Evolutionary conservation across 371 early-diverging fungal genomes (phyloP), one percentile per base, ranked within the genome.

Genomic region (Mucor plumbeus): DNA sequence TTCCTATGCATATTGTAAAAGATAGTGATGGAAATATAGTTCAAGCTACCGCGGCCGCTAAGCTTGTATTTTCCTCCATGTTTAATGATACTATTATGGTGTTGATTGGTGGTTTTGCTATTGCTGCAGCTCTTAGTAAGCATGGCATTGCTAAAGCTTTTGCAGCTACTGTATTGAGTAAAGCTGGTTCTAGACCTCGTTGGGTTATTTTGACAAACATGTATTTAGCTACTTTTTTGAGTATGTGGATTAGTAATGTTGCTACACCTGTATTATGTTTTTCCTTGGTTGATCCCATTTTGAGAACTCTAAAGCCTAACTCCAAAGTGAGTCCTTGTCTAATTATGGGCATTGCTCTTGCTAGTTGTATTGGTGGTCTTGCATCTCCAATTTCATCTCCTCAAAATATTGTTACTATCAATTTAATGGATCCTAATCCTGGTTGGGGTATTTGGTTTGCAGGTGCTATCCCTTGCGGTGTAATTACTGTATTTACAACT

Each of bases 301-400:
- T 94, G 47, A 87, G 92, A 26, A 90, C 88, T 21, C 60, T 78
- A n/a, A 47, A 44, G 19, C 90, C 92, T n/a, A 77, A 76, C 33
- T 88, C 88, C 0, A 78, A 89, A 0, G 96, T 96, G 65, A 95
- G 90, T 10, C 90, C 89, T 36, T 91, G 93, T 61, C 83, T 98
- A 21, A 86, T 98, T 26, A 81, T 98, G 5, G 98, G 97, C 17
- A 96, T 97, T 66, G 98, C 98, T 5, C 80, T 98, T 56, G 96
- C 97, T 10, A 90, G 95, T 38, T 96, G 97, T 64, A 88, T 98
- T 21, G 98, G 97, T 56, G 97, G 97, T 38, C 97, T 97, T 97
- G 93, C 95, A 2, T 93, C 95, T 33, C 98, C 98, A 7, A 98
- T 98, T 74, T 85, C 94, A 9, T 94, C 95, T 7, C 98, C 98